Base-by-base conservation (phyloP, 2,329 filamentous ascomycete genomes). In the Lachnellula cervina region DNA sequence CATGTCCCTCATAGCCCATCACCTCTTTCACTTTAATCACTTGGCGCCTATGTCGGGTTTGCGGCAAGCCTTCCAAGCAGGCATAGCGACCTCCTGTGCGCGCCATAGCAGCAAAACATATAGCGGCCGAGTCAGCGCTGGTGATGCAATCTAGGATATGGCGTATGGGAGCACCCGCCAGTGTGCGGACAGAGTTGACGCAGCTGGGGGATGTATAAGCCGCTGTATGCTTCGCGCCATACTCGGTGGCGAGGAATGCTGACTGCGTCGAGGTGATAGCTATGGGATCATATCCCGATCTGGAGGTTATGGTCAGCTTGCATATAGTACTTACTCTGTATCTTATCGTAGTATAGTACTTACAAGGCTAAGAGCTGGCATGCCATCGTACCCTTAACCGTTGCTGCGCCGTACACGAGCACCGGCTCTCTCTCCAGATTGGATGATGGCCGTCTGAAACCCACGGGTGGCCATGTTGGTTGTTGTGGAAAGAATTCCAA, bases 91-190 rank as follows among this genome's bases (percentile, higher is more conserved):
- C 69, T 0, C 70, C 70, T 0, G 61, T 56, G 2, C 70, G 67
- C 0, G 53, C 58, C 14, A 72, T 37, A 3, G 65, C 63, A 0
- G 38, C 58, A 35, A 67, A 67, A 51, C 69, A 72, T 2, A 55
- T 54, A 1, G 57, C 51, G 0, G 52, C 66, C 0, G 69, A 71
- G 25, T 68, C 64, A 2, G 63, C 47, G 17, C 37, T 51, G 0
- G 69, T 70, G 47, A 72, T 71, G 59, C 69, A 71, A 50, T 72
- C 70, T 1, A 72, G 51, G 4, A 58, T 64, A 19, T 64, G 60
- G 9, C 60, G 59, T 7, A 71, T 64, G 14, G 63, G 61, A 59
- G 4, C 9, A 25, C 6, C 49, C 6, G 49, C 49, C 11, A 51
- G 34, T 14, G 32, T 32, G 5, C 51, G 51, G 34, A 66, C 56